Percentiles rank a stretch among this genome's conserved stretches.
phyloP scores from a whole-genome alignment of 2,329 filamentous ascomycete genomes.

The Hymenoscyphus albidus region DNA sequence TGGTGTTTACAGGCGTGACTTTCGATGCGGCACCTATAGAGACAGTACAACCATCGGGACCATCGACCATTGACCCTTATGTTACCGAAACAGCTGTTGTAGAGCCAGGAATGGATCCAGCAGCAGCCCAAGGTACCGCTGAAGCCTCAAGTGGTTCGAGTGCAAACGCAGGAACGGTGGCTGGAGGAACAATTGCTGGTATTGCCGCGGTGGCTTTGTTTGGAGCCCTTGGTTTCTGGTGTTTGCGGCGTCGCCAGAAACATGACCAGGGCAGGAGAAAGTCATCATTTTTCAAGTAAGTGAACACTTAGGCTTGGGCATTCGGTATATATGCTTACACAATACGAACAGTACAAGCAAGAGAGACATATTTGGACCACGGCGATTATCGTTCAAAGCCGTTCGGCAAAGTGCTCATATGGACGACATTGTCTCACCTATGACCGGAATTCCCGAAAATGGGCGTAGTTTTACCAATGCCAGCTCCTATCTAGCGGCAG shows the following conservation, averaged over 20 bases:
- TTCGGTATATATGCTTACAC: neutral
- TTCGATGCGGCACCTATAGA: slow-evolving; percentile 20
- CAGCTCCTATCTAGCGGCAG: slow-evolving; percentile 10
- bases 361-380: slow-evolving; percentile 8
- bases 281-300: slow-evolving; percentile 20
- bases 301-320: neutral
- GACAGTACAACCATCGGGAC: slow-evolving; percentile 7
- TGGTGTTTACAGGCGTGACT: slow-evolving; percentile 29
- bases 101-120: slow-evolving; percentile 5
- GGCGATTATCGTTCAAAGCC: slow-evolving; percentile 7
- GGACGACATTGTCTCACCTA: slow-evolving; percentile 13
- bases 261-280: slow-evolving; percentile 9
- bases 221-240: slow-evolving; percentile 20
- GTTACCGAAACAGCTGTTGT: slow-evolving; percentile 6
- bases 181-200: slow-evolving; percentile 23
- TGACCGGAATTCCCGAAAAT: slow-evolving; percentile 11
- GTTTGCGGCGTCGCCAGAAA: slow-evolving; percentile 17
- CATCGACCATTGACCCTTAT: slow-evolving; percentile 9
- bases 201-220: slow-evolving; percentile 23
- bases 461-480: neutral
- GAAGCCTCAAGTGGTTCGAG: slow-evolving; percentile 9
- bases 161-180: slow-evolving; percentile 21
- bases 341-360: slow-evolving; percentile 1
- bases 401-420: slow-evolving; percentile 1
- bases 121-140: slow-evolving; percentile 9